Conservation (phyloP, 176 grass and related monocot species). For the Paspalum notatum region DNA sequence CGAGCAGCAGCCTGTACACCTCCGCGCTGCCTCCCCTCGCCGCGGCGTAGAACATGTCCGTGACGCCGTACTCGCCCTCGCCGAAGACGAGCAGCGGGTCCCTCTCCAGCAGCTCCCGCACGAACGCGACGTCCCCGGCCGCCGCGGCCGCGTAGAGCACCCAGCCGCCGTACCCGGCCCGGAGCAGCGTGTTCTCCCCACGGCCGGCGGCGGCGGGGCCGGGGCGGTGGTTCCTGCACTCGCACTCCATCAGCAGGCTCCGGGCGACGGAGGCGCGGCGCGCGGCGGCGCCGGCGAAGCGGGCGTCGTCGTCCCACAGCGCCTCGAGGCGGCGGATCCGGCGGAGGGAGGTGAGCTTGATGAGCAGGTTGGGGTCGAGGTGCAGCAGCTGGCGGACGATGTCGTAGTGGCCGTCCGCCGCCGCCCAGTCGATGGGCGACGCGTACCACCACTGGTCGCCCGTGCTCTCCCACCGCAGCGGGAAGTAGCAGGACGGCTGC, state of each 20-base stretch:
- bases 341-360: constrained; percentile 93
- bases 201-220: not conserved
- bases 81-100: constrained; percentile 84
- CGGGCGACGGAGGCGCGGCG: constrained; percentile 62
- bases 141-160: constrained; percentile 86
- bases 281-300: constrained; percentile 55
- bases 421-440: constrained; percentile 91
- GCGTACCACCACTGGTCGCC: constrained; percentile 99
- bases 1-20: constrained; percentile 73
- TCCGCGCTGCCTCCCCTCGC: constrained; percentile 61
- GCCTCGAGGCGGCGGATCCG: constrained; percentile 90
- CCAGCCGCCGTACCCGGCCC: constrained; percentile 92
- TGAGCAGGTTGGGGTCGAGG: constrained; percentile 94
- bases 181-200: constrained; percentile 72
- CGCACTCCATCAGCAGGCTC: constrained; percentile 71
- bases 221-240: constrained; percentile 55
- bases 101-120: constrained; percentile 71
- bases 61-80: constrained; percentile 96
- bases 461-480: constrained; percentile 96
- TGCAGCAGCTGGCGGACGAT: constrained; percentile 86
- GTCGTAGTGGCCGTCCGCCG: constrained; percentile 89
- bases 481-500: constrained; percentile 74
- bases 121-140: constrained; percentile 72
- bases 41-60: constrained; percentile 82
- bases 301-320: constrained; percentile 85